Conservation (phyloP, 805 yeast genomes). For the Nakazawaea wickerhamii region DNA sequence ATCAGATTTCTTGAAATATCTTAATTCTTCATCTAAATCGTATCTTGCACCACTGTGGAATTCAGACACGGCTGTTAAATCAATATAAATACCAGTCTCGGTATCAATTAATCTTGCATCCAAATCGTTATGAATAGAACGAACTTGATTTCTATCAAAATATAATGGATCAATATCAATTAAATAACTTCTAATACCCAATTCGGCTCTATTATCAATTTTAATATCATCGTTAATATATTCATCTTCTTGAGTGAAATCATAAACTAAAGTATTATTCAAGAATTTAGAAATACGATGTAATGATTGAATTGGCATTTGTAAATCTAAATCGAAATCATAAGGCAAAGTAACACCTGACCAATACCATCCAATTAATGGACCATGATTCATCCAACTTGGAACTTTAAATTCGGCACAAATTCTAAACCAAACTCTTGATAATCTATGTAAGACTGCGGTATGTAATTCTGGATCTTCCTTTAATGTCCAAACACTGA, state of each 20-base stretch:
- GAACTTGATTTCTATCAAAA: constrained; percentile 12
- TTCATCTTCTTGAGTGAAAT: constrained; percentile 26
- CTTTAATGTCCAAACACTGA: constrained; percentile 30
- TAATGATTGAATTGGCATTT: constrained; percentile 37
- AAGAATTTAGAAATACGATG: constrained; percentile 32
- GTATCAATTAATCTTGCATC: constrained; percentile 43
- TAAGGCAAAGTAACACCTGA: constrained; percentile 53
- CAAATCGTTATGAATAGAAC: constrained; percentile 15
- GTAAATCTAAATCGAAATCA: constrained; percentile 58
- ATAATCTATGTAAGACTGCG: constrained; percentile 34
- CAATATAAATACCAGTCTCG: constrained; percentile 44
- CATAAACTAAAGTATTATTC: constrained; percentile 42
- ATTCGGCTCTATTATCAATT: constrained; percentile 23
- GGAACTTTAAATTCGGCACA: constrained; percentile 34
- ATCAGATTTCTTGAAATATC: constrained; percentile 8
- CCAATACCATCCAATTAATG: constrained; percentile 55
- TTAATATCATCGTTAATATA: constrained; percentile 49
- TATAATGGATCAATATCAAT: constrained; percentile 13
- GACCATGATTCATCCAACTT: constrained; percentile 59
- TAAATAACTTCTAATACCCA: constrained; percentile 13
- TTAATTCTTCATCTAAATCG: constrained; percentile 9
- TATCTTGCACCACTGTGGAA: constrained; percentile 13
- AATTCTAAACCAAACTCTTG: constrained; percentile 44
- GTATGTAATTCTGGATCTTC: constrained; percentile 31
- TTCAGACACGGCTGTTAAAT: constrained; percentile 37